Percentiles rank a stretch among this genome's conserved stretches.
These are phyloP conservation scores for Penicillium sp. DNA, from an alignment of 2,329 filamentous ascomycete genomes.

Conservation along the genomic window DNA sequence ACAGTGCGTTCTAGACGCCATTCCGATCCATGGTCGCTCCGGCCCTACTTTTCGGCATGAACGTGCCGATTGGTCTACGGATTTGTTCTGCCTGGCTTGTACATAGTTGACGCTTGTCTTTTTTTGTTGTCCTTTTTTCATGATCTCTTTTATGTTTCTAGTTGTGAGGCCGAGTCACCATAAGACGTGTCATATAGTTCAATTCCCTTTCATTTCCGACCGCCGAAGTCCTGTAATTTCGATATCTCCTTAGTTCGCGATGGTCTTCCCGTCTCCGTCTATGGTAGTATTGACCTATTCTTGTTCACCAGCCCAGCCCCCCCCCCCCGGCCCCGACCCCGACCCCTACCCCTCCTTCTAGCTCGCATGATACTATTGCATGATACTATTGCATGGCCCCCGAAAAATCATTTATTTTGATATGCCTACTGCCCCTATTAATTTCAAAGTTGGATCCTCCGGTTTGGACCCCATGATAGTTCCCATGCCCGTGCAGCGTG, in stretches of 20 bases:
- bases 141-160: background rate
- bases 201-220: background rate
- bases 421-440: background rate
- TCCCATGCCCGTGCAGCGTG: background rate
- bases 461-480: background rate
- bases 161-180: background rate
- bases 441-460: background rate
- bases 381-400: background rate
- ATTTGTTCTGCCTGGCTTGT: slow-evolving; percentile 39
- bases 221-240: background rate
- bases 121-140: background rate
- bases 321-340: background rate
- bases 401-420: background rate
- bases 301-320: too few species aligned
- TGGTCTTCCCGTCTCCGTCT: background rate
- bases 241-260: background rate
- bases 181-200: slow-evolving; percentile 10
- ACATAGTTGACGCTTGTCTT: slow-evolving; percentile 27
- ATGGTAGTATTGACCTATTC: background rate
- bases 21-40: slow-evolving; percentile 10
- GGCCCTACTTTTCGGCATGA: slow-evolving; percentile 18
- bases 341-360: too few species aligned
- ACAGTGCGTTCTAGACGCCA: slow-evolving; percentile 40
- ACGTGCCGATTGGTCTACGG: slow-evolving; percentile 27
- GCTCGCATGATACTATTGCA: background rate